A percentile compares a stretch with the other conserved stretches of the same genome.
Conservation (phyloP, 495 filamentous ascomycete genomes). For the Hypomontagnella submonticulosa region DNA sequence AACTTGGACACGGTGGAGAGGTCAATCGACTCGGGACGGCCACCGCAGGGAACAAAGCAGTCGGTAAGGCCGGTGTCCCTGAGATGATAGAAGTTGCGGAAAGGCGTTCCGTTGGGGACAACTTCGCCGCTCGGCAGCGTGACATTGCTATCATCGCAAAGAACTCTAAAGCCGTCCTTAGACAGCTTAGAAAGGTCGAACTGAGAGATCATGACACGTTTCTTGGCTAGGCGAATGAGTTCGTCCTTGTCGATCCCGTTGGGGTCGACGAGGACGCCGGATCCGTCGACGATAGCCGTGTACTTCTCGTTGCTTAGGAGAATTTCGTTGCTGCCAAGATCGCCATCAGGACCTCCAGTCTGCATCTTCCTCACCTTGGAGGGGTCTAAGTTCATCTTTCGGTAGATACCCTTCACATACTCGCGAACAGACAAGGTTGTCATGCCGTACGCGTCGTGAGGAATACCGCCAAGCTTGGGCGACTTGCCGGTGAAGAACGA, state of each 20-base stretch:
- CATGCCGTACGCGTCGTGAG: conserved; percentile 97
- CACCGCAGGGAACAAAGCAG: conserved; percentile 94
- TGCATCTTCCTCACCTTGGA: conserved; percentile 89
- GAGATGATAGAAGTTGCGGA: conserved; percentile 97
- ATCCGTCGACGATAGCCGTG: conserved; percentile 90
- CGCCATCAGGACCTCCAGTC: conserved; percentile 96
- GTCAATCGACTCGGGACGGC: conserved; percentile 96
- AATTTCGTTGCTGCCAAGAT: conserved; percentile 97
- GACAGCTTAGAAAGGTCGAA: conserved; percentile 90
- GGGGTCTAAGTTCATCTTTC: conserved; percentile 89
- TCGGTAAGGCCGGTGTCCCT: conserved; percentile 80
- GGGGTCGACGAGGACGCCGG: conserved; percentile 93
- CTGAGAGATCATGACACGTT: conserved; percentile 86
- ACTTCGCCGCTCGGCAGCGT: conserved; percentile 86
- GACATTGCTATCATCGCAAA: conserved; percentile 89
- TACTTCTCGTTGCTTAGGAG: conserved; percentile 96
- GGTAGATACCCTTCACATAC: conserved; percentile 95
- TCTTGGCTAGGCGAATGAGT: conserved; percentile 83
- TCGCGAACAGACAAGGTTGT: conserved; percentile 96
- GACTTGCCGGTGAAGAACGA: conserved; percentile 99
- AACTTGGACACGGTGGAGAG: conserved; percentile 84
- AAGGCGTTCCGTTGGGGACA: conserved; percentile 89
- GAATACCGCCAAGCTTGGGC: conserved; percentile 93
- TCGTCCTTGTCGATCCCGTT: conserved; percentile 88
- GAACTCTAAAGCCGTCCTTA: conserved; percentile 86